These are phyloP conservation scores for Takashimella koratensis DNA, from an alignment of 1,284 basidiomycete species.

Conservation along the genomic window DNA sequence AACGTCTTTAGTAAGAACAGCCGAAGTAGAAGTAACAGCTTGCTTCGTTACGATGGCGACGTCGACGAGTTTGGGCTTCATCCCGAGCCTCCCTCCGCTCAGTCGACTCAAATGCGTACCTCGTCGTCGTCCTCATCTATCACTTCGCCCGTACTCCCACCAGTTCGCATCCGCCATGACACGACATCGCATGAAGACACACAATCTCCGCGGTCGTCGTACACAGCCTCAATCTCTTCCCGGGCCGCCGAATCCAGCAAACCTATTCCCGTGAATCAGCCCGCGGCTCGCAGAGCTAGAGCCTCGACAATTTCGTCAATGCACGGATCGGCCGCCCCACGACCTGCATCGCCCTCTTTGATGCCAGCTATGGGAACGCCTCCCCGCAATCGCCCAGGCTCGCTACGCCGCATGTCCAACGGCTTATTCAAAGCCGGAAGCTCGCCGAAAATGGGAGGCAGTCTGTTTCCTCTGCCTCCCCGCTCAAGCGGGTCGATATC, in stretches of 20 bases:
- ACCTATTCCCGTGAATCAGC: background rate
- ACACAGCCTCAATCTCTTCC: conserved; percentile 18
- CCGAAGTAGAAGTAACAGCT: conserved; percentile 33
- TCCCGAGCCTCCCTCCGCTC: background rate
- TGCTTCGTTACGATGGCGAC: conserved; percentile 22
- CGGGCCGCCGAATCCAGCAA: conserved; percentile 5
- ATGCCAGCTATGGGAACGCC: conserved; percentile 32
- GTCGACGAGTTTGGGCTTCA: conserved; percentile 22
- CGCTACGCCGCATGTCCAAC: conserved; percentile 35
- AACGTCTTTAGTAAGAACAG: conserved; percentile 33
- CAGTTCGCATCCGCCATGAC: conserved; percentile 15
- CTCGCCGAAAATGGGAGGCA: conserved; percentile 3
- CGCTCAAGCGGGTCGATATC: conserved; percentile 33
- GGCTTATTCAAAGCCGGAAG: conserved; percentile 26
- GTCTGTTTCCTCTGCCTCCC: conserved; percentile 37
- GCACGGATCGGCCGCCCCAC: conserved; percentile 3
- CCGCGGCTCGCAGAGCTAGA: conserved; percentile 11
- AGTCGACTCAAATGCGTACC: conserved; percentile 14
- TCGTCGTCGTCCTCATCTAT: conserved; percentile 31
- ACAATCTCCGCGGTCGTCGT: conserved; percentile 32
- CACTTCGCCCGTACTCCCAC: conserved; percentile 16
- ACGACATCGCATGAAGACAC: background rate
- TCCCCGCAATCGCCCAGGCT: conserved; percentile 34
- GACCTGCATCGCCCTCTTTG: conserved; percentile 17
- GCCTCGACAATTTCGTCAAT: conserved; percentile 31